Conservation (phyloP, 2,329 filamentous ascomycete species). For the Fusarium lyarnte region DNA sequence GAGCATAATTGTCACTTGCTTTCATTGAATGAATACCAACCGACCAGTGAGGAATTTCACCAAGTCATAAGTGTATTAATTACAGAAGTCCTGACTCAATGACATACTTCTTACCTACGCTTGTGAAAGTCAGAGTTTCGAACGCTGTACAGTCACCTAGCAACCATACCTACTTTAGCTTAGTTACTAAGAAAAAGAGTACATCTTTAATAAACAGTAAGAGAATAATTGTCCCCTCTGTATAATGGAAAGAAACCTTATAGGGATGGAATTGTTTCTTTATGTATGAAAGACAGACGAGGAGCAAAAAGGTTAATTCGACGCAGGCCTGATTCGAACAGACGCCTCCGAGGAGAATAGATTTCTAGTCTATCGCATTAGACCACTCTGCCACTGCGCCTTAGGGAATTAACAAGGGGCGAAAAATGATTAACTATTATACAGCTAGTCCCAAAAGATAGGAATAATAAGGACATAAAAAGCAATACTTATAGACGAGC, state of each 20-base stretch:
- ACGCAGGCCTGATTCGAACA: slow-evolving; percentile 44
- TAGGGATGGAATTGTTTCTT: neutral
- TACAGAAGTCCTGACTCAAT: neutral
- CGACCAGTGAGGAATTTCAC: neutral
- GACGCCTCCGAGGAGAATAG: slow-evolving; percentile 43
- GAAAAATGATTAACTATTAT: rapidly evolving
- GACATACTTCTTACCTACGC: neutral
- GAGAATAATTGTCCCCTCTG: neutral
- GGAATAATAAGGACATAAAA: neutral
- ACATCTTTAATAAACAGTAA: neutral
- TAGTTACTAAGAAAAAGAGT: neutral
- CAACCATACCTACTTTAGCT: neutral
- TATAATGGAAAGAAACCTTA: neutral
- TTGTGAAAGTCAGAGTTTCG: neutral
- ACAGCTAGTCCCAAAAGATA: rapidly evolving
- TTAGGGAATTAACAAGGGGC: neutral
- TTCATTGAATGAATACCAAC: neutral
- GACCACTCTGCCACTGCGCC: slow-evolving; percentile 44
- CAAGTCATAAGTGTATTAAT: neutral
- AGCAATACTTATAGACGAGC: too few species aligned
- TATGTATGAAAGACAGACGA: neutral
- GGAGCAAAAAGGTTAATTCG: slow-evolving; percentile 25
- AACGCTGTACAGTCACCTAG: neutral
- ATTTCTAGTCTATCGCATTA: slow-evolving; percentile 46
- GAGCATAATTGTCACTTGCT: neutral